These are phyloP conservation scores for Oxalis stricta DNA, from an alignment of 441 rosid genomes.

Conservation along the genomic window DNA sequence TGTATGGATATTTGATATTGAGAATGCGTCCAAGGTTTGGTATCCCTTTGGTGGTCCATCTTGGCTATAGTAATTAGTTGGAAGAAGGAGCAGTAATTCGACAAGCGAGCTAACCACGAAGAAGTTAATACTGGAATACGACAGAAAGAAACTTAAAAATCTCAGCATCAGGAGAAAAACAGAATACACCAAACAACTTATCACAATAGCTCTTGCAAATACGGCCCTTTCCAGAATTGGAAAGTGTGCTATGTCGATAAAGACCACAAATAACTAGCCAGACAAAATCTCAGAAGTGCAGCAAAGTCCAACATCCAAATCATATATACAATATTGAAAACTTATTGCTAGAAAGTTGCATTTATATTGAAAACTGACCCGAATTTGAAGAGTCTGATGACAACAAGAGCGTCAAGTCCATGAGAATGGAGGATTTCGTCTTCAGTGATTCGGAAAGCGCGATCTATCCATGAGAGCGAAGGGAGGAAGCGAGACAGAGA, in stretches of 20 bases:
- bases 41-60: constrained; percentile 23
- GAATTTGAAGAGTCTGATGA: constrained; percentile 82
- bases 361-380: constrained; percentile 27
- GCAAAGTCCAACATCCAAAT: too few species aligned
- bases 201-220: too few species aligned
- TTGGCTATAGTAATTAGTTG: constrained; percentile 51
- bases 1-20: constrained; percentile 50
- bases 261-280: too few species aligned
- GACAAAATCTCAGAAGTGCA: too few species aligned
- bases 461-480: constrained; percentile 70
- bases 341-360: too few species aligned
- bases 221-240: too few species aligned
- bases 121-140: constrained; percentile 49
- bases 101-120: constrained; percentile 50
- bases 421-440: constrained; percentile 48
- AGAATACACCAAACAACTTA: too few species aligned
- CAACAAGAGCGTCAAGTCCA: constrained; percentile 67
- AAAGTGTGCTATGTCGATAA: too few species aligned
- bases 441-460: constrained; percentile 54
- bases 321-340: too few species aligned
- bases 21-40: constrained; percentile 50
- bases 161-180: not conserved
- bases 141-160: not conserved
- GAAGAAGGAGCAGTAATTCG: constrained; percentile 63
- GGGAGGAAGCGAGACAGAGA: constrained; percentile 53